A percentile compares a stretch with the other conserved stretches of the same genome.
phyloP scores from a whole-genome alignment of 2,329 filamentous ascomycete genomes.

The Beauveria medogensis region DNA sequence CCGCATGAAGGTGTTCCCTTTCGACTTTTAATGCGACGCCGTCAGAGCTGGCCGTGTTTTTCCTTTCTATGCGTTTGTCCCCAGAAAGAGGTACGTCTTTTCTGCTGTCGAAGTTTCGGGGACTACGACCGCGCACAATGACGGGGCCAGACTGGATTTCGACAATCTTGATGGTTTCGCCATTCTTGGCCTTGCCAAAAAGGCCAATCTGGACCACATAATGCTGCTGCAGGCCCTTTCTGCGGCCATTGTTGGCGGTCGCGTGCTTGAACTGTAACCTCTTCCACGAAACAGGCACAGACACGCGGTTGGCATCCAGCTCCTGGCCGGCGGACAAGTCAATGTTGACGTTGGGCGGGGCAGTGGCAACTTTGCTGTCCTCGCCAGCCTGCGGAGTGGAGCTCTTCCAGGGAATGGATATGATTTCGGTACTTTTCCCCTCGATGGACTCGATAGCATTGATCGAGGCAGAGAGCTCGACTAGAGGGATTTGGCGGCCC shows the following conservation, averaged over 20 bases:
- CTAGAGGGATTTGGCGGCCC: conserved; percentile 66
- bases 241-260: conserved; percentile 88
- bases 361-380: conserved; percentile 39
- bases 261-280: conserved; percentile 91
- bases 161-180: conserved; percentile 65
- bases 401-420: conserved; percentile 94
- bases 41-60: conserved; percentile 31
- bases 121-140: conserved; percentile 86
- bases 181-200: conserved; percentile 60
- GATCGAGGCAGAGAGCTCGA: conserved; percentile 73
- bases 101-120: conserved; percentile 85
- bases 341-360: conserved; percentile 47
- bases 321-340: conserved; percentile 53
- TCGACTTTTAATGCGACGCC: conserved; percentile 26
- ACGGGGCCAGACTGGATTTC: conserved; percentile 89
- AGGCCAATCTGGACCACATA: conserved; percentile 84
- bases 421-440: conserved; percentile 85
- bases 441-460: conserved; percentile 88
- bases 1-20: conserved; percentile 22
- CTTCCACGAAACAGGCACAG: conserved; percentile 86
- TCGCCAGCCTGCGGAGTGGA: conserved; percentile 47
- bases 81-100: conserved; percentile 72
- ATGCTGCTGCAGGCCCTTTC: conserved; percentile 92
- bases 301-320: conserved; percentile 71
- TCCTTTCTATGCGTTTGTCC: conserved; percentile 40